These are phyloP conservation scores for Lachancea cidri DNA, from an alignment of 805 yeast species.

Conservation along the genomic window DNA sequence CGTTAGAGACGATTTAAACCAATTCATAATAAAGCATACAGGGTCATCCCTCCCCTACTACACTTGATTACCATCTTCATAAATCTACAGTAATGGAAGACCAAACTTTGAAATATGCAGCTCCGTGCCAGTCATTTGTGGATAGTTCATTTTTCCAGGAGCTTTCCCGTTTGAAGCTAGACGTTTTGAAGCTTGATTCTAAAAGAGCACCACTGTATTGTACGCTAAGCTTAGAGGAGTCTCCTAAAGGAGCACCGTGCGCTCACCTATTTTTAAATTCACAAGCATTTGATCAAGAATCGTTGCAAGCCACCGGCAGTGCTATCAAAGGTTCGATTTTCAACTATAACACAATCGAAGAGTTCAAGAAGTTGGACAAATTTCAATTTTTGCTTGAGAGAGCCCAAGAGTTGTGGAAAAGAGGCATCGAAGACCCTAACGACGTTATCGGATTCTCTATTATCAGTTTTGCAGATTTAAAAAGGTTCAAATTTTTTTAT, in stretches of 20 bases:
- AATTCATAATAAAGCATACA: no score
- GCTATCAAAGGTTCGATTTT: constrained; percentile 37
- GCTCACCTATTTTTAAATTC: constrained; percentile 24
- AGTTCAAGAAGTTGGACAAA: constrained; percentile 70
- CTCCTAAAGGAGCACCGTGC: constrained; percentile 13
- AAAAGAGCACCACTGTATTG: constrained; percentile 25
- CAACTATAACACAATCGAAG: constrained; percentile 81
- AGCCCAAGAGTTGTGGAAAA: constrained; percentile 29
- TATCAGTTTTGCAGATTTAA: constrained; percentile 79
- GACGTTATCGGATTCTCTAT: constrained; percentile 37
- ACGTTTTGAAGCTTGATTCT: constrained; percentile 54
- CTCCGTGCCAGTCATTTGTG: constrained; percentile 62
- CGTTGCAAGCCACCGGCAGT: constrained; percentile 8
- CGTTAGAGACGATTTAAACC: no score
- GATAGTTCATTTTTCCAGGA: constrained; percentile 84
- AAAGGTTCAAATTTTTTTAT: constrained; percentile 79
- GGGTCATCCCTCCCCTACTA: no score
- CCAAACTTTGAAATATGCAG: constrained; percentile 23
- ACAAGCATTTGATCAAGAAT: constrained; percentile 30
- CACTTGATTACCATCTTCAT: no score
- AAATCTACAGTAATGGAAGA: constrained; percentile 14
- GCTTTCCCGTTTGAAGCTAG: constrained; percentile 67
- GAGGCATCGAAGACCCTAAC: constrained; percentile 30
- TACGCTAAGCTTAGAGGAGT: constrained; percentile 19
- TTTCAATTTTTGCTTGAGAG: constrained; percentile 43